These are phyloP conservation scores for Kazachstania psychrophila DNA, from an alignment of 805 yeast genomes.

Conservation along the genomic window DNA sequence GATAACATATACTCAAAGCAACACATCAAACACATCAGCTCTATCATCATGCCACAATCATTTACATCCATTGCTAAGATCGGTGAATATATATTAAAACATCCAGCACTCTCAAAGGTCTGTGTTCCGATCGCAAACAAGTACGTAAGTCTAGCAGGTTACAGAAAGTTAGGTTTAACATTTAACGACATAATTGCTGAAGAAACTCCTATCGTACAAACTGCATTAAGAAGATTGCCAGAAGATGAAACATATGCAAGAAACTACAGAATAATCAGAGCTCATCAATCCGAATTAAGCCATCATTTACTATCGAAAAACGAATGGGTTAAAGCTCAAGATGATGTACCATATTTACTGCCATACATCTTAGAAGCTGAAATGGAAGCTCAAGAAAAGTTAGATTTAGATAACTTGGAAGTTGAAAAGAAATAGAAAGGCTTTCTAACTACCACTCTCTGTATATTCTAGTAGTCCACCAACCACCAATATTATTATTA, in stretches of 20 bases:
- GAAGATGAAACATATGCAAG: conserved; percentile 79
- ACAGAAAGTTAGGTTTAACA: conserved; percentile 90
- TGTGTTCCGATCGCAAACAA: conserved; percentile 72
- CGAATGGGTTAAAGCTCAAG: conserved; percentile 70
- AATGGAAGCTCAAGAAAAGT: conserved; percentile 81
- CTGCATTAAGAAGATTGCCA: conserved; percentile 82
- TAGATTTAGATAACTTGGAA: conserved; percentile 72
- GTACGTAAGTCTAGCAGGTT: conserved; percentile 71
- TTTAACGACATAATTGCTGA: conserved; percentile 82
- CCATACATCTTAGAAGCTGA: conserved; percentile 93
- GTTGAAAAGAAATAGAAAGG: conserved; percentile 2
- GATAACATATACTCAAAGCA: no score
- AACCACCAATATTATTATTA: no score
- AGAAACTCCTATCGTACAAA: conserved; percentile 79
- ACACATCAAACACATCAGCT: background rate
- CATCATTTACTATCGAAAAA: conserved; percentile 78
- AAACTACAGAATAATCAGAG: conserved; percentile 83
- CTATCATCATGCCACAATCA: conserved; percentile 32
- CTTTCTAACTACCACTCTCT: background rate
- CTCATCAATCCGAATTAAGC: conserved; percentile 77
- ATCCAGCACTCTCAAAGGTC: conserved; percentile 69
- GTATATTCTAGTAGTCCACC: no score
- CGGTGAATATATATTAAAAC: conserved; percentile 69
- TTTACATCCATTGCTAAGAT: conserved; percentile 62
- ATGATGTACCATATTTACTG: conserved; percentile 71